phyloP scores from a whole-genome alignment of 768 basidiomycete genomes.

The Suillus paluster region DNA sequence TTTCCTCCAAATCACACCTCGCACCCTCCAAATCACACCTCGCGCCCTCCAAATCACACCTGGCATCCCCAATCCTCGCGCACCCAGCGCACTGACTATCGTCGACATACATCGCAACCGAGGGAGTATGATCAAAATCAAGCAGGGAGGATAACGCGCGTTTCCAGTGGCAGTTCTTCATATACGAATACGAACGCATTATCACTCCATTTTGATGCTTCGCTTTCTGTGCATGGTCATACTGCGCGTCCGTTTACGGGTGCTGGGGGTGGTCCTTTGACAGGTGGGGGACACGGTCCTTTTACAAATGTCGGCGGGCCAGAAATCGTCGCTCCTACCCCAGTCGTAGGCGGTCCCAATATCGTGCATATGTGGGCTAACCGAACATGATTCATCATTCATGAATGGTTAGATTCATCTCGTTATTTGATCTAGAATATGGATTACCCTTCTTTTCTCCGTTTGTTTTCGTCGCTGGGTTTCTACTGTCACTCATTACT shows the following conservation, averaged over 20 bases:
- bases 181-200: slow-evolving; percentile 32
- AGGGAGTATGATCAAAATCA: slow-evolving; percentile 1
- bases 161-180: slow-evolving; percentile 21
- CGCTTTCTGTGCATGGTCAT: slow-evolving; percentile 31
- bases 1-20: not conserved
- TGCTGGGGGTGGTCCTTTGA: slow-evolving; percentile 18
- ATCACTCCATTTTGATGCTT: slow-evolving; percentile 42
- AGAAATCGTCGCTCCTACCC: slow-evolving; percentile 38
- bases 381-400: slow-evolving; percentile 29
- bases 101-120: slow-evolving; percentile 26
- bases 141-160: not conserved
- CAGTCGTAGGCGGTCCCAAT: slow-evolving; percentile 39
- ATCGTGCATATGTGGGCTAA: slow-evolving; percentile 39
- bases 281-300: slow-evolving; percentile 15
- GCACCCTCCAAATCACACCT: not conserved
- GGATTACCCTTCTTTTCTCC: slow-evolving; percentile 5
- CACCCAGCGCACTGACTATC: slow-evolving; percentile 10
- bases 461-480: not conserved
- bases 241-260: slow-evolving; percentile 19
- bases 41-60: not conserved
- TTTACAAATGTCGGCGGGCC: slow-evolving; percentile 22
- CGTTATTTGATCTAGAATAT: slow-evolving; percentile 11
- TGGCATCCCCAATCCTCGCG: not conserved
- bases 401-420: not conserved
- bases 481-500: not conserved